A percentile compares a stretch with the other conserved stretches of the same genome.
These are phyloP conservation scores for Kalmanozyma brasiliensis DNA, from an alignment of 1,284 basidiomycete genomes.

Conservation along the genomic window DNA sequence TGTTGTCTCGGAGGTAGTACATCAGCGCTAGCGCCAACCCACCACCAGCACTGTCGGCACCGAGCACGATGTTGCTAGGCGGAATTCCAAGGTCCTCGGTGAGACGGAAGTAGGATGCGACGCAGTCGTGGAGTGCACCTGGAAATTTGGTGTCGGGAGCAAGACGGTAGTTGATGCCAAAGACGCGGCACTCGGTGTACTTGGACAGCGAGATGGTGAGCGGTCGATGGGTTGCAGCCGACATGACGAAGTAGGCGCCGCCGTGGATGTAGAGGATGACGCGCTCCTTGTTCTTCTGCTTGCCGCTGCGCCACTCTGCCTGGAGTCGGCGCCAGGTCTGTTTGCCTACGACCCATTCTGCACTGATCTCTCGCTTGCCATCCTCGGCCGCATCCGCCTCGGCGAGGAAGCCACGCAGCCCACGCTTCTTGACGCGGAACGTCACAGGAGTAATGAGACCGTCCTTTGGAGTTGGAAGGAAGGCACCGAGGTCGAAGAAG, in stretches of 20 bases:
- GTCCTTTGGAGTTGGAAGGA: slow-evolving; percentile 89
- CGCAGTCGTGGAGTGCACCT: slow-evolving; percentile 89
- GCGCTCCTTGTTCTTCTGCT: slow-evolving; percentile 74
- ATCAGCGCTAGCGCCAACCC: slow-evolving; percentile 85
- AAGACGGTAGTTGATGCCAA: slow-evolving; percentile 95
- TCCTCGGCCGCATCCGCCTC: slow-evolving; percentile 79
- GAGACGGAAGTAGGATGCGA: slow-evolving; percentile 85
- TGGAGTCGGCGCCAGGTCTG: slow-evolving; percentile 89
- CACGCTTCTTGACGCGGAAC: slow-evolving; percentile 81
- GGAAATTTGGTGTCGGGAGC: slow-evolving; percentile 95
- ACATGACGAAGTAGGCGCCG: slow-evolving; percentile 94
- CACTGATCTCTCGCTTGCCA: slow-evolving; percentile 82
- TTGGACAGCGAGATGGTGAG: slow-evolving; percentile 92
- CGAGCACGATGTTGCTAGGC: slow-evolving; percentile 75
- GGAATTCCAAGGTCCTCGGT: slow-evolving; percentile 89
- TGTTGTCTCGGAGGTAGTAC: slow-evolving; percentile 79
- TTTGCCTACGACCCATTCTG: slow-evolving; percentile 96
- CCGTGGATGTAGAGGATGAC: slow-evolving; percentile 95
- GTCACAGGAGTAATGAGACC: slow-evolving; percentile 95
- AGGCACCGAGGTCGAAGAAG: slow-evolving; percentile 81
- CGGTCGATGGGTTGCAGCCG: slow-evolving; percentile 90
- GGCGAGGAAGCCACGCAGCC: slow-evolving; percentile 80
- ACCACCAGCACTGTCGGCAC: slow-evolving; percentile 89
- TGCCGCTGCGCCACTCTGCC: slow-evolving; percentile 74
- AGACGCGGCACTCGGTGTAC: slow-evolving; percentile 89